These are phyloP conservation scores for Clarireedia paspali DNA, from an alignment of 2,329 filamentous ascomycete species.

Conservation along the genomic window DNA sequence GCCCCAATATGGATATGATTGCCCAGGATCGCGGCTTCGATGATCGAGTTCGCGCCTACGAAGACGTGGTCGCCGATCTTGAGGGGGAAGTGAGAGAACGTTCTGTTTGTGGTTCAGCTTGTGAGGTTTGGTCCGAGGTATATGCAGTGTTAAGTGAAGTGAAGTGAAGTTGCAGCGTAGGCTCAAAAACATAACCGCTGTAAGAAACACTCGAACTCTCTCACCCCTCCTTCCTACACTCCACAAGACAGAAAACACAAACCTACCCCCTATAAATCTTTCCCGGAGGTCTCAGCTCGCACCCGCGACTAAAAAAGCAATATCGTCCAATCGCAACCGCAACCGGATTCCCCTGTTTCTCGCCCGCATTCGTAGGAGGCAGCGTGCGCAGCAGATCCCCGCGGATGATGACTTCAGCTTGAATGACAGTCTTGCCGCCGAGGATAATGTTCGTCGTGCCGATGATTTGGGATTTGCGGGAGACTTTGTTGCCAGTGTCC, in stretches of 20 bases:
- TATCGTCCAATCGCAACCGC: conserved; percentile 87
- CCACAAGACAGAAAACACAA: conserved; percentile 10
- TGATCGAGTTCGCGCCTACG: conserved; percentile 64
- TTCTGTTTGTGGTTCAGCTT: conserved; percentile 28
- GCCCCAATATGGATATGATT: conserved; percentile 81
- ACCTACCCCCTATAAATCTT: conserved; percentile 66
- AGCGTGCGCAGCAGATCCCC: conserved; percentile 69
- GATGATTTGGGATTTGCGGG: conserved; percentile 81
- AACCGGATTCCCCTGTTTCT: conserved; percentile 28
- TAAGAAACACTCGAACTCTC: too few species aligned
- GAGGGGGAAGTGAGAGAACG: conserved; percentile 77
- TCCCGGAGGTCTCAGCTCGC: conserved; percentile 74
- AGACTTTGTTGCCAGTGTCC: conserved; percentile 99
- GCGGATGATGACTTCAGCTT: conserved; percentile 88
- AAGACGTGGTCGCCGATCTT: conserved; percentile 94
- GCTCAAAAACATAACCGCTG: too few species aligned
- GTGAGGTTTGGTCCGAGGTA: too few species aligned
- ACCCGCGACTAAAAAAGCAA: conserved; percentile 76
- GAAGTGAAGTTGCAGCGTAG: background rate
- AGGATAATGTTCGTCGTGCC: conserved; percentile 98
- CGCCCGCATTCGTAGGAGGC: conserved; percentile 34
- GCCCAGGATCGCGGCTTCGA: conserved; percentile 78
- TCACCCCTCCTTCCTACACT: too few species aligned
- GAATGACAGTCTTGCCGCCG: conserved; percentile 90
- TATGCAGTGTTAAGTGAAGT: background rate